Evolutionary conservation across 2,329 filamentous ascomycete species (phyloP), one percentile per base, ranked within the genome.

Genomic region (Chaetomium olivaceum): DNA sequence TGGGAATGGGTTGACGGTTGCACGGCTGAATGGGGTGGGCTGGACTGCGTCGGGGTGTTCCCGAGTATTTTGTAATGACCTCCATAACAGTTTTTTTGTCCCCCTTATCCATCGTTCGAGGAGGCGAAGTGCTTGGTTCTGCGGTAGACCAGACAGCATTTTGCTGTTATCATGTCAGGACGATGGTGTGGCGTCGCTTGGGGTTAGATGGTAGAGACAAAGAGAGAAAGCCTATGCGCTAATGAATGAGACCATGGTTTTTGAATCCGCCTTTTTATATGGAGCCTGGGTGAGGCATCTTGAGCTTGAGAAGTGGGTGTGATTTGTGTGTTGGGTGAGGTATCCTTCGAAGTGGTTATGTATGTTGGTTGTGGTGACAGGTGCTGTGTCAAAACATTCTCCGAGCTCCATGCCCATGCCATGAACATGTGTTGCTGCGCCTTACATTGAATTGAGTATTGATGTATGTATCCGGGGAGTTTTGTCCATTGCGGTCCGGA

Each of bases 211-310:
- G 51, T 55, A 62, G 59, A 58, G n/a, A 46, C 14, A 58, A 14
- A 46, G 21, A 51, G 39, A 43, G 16, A 19, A 5, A 43, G 39
- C 52, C 25, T 51, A 36, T 58, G 55, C 55, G 39, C 33, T 59
- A 58, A 55, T 60, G 59, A 58, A 55, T 63, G 59, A 52, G 25
- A 57, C 51, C 9, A 57, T 57, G 36, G 19, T 57, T 56, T 48
- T 29, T 9, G 27, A 50, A 12, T 25, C n/a, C n/a, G n/a, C n/a
- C n/a, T n/a, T n/a, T n/a, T n/a, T 29, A 29, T 29, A 6, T 29
- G 27, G 27, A 6, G 27, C 27, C 6, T 29, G 3, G 27, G 27
- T 29, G 27, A 29, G 27, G 27, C 27, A 29, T 29, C 27, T 29
- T 29, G 3, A 29, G 3, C 27, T 6, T 29, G 6, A 3, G 27